Percentiles rank a stretch among this genome's conserved stretches.
These are phyloP conservation scores for Coemansia sp. DNA, from an alignment of 192 early-diverging fungal species.

Conservation along the genomic window DNA sequence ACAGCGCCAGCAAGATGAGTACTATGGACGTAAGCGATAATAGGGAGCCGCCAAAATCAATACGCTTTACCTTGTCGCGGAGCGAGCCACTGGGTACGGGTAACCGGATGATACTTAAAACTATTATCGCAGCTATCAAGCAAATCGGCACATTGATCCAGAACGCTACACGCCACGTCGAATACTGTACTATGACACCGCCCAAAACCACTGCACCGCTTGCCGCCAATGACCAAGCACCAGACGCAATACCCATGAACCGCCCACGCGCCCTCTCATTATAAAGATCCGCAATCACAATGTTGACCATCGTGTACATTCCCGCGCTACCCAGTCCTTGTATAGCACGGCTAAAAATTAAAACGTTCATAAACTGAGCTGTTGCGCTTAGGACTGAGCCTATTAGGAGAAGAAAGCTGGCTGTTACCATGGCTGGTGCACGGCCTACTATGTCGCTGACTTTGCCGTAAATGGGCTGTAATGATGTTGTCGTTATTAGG, in stretches of 20 bases:
- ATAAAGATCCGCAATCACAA: conserved; percentile 79
- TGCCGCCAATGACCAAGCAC: conserved; percentile 61
- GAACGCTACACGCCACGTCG: conserved; percentile 70
- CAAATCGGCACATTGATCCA: conserved; percentile 82
- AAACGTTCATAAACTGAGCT: conserved; percentile 47
- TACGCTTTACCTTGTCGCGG: conserved; percentile 48
- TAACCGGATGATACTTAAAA: conserved; percentile 68
- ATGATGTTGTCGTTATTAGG: conserved; percentile 68
- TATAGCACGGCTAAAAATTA: conserved; percentile 72
- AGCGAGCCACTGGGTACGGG: conserved; percentile 45
- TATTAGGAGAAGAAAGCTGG: conserved; percentile 44
- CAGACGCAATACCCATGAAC: conserved; percentile 67
- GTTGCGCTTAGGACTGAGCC: conserved; percentile 54
- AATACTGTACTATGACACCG: conserved; percentile 71
- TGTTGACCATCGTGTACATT: conserved; percentile 62
- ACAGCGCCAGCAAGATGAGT: conserved; percentile 58
- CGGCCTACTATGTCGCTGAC: conserved; percentile 73
- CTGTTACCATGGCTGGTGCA: conserved; percentile 33
- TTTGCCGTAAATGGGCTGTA: conserved; percentile 83
- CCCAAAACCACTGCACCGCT: conserved; percentile 74
- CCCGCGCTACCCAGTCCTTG: conserved; percentile 74
- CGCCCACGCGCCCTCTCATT: conserved; percentile 71
- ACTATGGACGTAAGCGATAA: conserved; percentile 50
- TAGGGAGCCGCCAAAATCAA: conserved; percentile 61
- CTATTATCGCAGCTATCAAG: conserved; percentile 53